phyloP scores from a whole-genome alignment of 2,329 filamentous ascomycete species.

The Penicillium verrucosum region DNA sequence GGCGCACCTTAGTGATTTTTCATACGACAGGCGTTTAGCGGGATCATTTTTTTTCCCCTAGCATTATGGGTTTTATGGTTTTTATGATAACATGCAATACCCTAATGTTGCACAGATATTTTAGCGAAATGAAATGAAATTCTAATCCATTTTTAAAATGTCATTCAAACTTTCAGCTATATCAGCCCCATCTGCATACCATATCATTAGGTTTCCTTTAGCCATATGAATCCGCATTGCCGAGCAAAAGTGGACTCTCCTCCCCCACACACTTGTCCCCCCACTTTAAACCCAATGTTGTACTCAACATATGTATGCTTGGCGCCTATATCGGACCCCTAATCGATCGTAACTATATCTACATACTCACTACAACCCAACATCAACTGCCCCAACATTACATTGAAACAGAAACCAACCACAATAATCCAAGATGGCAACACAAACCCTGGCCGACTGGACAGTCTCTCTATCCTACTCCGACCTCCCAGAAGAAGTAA shows the following conservation, averaged over 20 bases:
- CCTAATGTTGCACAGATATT: background rate
- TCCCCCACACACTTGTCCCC: background rate
- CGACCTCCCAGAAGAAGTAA: constrained; percentile 42
- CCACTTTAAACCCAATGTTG: background rate
- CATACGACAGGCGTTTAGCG: constrained; percentile 1
- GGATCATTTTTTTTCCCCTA: background rate
- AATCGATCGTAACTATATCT: background rate
- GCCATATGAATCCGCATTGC: background rate
- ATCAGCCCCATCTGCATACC: background rate
- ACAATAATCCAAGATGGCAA: constrained; percentile 10
- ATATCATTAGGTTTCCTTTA: background rate
- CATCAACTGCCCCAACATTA: too few relatives aligned
- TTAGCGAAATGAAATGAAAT: background rate
- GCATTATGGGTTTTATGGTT: constrained; percentile 1
- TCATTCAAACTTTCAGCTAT: background rate
- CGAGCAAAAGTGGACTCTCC: constrained; percentile 2
- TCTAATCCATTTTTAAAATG: background rate
- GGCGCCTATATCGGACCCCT: background rate
- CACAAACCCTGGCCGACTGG: constrained; percentile 42
- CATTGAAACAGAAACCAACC: background rate
- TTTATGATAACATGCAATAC: constrained; percentile 1
- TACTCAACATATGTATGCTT: background rate
- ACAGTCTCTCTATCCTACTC: constrained; percentile 32
- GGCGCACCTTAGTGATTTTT: background rate
- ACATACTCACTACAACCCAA: background rate